Percentiles rank a stretch among this genome's conserved stretches.
These are phyloP conservation scores for Phytophthora capsici DNA, from an alignment of 352 stramenopile genomes.

Conservation along the genomic window DNA sequence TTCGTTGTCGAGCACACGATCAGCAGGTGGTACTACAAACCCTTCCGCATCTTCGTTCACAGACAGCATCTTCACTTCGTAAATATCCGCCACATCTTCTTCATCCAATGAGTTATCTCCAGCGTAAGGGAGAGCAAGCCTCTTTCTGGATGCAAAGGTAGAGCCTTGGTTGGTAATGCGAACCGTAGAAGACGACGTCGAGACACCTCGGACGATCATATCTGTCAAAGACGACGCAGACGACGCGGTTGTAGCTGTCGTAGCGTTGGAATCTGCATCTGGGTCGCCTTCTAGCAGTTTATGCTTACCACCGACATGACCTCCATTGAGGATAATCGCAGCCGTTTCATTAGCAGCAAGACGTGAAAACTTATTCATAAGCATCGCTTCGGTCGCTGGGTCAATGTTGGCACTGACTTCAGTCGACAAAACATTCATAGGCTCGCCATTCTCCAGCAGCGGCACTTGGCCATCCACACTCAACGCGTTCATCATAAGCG, in stretches of 20 bases:
- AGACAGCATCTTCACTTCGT: constrained; percentile 40
- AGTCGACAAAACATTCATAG: constrained; percentile 32
- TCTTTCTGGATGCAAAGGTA: constrained; percentile 14
- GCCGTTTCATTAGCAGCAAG: constrained; percentile 62
- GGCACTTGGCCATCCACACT: constrained; percentile 39
- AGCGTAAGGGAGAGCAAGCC: constrained; percentile 31
- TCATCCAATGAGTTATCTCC: constrained; percentile 29
- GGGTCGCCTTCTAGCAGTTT: constrained; percentile 47
- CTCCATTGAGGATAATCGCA: constrained; percentile 38
- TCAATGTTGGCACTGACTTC: constrained; percentile 43
- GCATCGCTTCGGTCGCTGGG: constrained; percentile 51
- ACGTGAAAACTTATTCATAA: constrained; percentile 75
- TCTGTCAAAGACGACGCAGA: constrained; percentile 32
- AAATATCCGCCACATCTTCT: constrained; percentile 33
- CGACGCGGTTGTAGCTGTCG: constrained; percentile 19
- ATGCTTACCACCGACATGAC: constrained; percentile 33
- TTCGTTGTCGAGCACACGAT: constrained; percentile 31
- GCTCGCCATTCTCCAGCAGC: constrained; percentile 59
- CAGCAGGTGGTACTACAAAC: constrained; percentile 19
- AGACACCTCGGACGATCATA: constrained; percentile 30
- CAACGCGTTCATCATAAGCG: constrained; percentile 60
- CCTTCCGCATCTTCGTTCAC: constrained; percentile 23
- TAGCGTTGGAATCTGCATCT: constrained; percentile 43
- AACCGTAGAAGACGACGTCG: constrained; percentile 33
- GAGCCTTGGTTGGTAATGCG: constrained; percentile 16